phyloP scores from a whole-genome alignment of 192 early-diverging fungal species.

The Nowakowskiella sp. region DNA sequence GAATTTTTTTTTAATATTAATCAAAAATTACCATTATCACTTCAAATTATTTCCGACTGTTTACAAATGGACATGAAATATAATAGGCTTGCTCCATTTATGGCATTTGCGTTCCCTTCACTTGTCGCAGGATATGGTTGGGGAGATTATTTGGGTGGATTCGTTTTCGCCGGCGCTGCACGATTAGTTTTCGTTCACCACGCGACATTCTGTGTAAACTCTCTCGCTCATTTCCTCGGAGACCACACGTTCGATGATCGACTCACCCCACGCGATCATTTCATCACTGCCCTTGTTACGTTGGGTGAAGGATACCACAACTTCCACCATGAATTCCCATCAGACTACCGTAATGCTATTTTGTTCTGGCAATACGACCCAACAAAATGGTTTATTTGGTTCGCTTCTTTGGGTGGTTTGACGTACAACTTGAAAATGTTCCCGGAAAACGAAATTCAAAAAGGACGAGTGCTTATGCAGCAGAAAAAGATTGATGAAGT shows the following conservation, averaged over 20 bases:
- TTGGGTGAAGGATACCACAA: conserved; percentile 81
- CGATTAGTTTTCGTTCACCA: conserved; percentile 77
- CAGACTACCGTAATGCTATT: conserved; percentile 80
- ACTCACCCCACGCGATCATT: conserved; percentile 74
- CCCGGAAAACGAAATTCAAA: conserved; percentile 70
- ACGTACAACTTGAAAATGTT: conserved; percentile 67
- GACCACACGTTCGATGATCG: conserved; percentile 71
- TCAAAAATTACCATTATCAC: neutral
- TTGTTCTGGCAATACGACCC: conserved; percentile 70
- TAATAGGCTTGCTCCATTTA: conserved; percentile 48
- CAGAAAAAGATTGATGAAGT: conserved; percentile 61
- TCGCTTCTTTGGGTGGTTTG: conserved; percentile 49
- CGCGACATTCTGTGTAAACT: conserved; percentile 83
- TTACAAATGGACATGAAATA: conserved; percentile 1
- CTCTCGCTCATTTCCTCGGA: conserved; percentile 70
- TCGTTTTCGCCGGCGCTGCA: conserved; percentile 63
- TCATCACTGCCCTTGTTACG: conserved; percentile 69
- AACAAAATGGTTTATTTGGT: conserved; percentile 74
- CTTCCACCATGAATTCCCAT: conserved; percentile 73
- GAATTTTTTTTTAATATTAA: neutral
- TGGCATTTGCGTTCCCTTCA: conserved; percentile 75
- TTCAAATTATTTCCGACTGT: no score
- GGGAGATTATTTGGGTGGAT: conserved; percentile 78
- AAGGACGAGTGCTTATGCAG: conserved; percentile 72
- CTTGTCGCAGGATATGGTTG: conserved; percentile 76